Conservation (phyloP, 129 eudicot genomes). For the Helianthus annuus region DNA sequence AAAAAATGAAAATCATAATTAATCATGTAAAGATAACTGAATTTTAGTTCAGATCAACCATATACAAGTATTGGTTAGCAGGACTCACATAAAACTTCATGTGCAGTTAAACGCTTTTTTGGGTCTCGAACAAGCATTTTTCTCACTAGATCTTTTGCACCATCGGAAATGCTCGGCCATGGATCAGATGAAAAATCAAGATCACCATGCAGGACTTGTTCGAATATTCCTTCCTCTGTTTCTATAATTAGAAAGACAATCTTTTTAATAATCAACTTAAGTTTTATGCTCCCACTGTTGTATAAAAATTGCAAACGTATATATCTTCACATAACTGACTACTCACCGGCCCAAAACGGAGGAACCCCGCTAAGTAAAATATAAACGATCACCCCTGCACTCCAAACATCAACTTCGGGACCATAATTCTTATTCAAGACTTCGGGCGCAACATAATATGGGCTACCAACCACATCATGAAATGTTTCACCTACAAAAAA, state of each 20-base stretch:
- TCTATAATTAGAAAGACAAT: constrained; percentile 35
- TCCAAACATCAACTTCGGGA: constrained; percentile 82
- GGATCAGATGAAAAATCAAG: constrained; percentile 73
- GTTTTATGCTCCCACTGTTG: not conserved
- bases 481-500: constrained; percentile 59
- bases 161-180: constrained; percentile 70
- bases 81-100: constrained; percentile 69
- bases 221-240: constrained; percentile 69
- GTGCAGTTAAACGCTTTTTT: constrained; percentile 57
- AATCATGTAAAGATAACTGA: not conserved
- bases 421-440: constrained; percentile 71
- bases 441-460: constrained; percentile 86
- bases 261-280: not conserved
- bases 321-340: not conserved
- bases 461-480: constrained; percentile 79
- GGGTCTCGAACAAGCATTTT: constrained; percentile 77
- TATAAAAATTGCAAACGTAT: not conserved
- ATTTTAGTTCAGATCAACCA: not conserved
- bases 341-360: constrained; percentile 83
- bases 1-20: not conserved
- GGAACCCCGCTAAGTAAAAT: constrained; percentile 72
- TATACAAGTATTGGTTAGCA: not conserved
- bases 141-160: constrained; percentile 73
- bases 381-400: constrained; percentile 77
- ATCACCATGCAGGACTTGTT: constrained; percentile 69